Evolutionary conservation across 257 asterid species (phyloP).

Genomic region (Jasminum sambac): DNA sequence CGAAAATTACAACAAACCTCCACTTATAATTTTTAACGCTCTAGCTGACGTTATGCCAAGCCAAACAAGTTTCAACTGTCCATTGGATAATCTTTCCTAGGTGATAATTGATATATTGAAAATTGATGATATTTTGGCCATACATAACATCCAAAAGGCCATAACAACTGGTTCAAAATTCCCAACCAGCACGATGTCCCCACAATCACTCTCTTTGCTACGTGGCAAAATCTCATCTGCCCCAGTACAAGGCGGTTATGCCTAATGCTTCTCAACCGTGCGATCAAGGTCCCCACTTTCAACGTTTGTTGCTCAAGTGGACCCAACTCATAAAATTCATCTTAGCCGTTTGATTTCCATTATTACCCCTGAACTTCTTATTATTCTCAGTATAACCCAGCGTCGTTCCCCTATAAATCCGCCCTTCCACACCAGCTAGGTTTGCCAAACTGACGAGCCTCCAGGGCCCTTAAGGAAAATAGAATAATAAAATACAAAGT

Average conservation of each 20-base stretch:
- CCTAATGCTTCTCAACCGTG: not conserved
- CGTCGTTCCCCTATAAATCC: constrained; percentile 24
- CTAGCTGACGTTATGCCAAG: not conserved
- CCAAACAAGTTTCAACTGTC: not conserved
- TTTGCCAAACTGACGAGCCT: constrained; percentile 38
- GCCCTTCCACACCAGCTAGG: constrained; percentile 22
- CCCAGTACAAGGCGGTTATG: not conserved
- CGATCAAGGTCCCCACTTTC: not conserved
- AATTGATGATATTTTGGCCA: constrained; percentile 20
- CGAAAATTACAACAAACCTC: not conserved
- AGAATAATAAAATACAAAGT: constrained; percentile 7
- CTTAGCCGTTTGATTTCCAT: not conserved
- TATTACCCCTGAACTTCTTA: not conserved
- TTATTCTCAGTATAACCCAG: constrained; percentile 8
- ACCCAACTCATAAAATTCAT: not conserved
- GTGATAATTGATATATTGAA: not conserved
- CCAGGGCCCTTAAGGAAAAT: constrained; percentile 44
- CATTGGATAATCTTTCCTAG: not conserved
- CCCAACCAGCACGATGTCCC: not conserved
- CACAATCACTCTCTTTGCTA: not conserved
- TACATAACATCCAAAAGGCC: constrained; percentile 30
- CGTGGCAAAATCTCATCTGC: not conserved
- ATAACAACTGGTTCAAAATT: not conserved
- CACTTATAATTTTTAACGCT: not conserved
- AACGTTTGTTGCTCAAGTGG: not conserved